Evolutionary conservation across 1,139 yeast genomes (phyloP).

Genomic region (Scheffersomyces lignicola): DNA sequence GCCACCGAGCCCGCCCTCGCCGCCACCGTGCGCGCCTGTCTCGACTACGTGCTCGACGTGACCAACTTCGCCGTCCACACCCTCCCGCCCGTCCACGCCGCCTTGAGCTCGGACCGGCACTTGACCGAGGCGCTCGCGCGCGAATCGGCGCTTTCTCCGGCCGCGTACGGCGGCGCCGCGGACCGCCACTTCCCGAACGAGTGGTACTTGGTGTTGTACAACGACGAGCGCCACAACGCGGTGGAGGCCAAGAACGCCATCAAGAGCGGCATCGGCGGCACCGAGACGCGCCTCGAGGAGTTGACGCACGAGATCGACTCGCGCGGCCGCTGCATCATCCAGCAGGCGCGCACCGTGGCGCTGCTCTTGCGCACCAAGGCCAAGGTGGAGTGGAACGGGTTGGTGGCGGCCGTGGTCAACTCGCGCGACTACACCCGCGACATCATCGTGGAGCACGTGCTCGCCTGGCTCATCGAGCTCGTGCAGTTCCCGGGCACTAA

Average conservation of each 20-base stretch:
- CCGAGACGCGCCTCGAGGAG: constrained; percentile 25
- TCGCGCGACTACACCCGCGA: constrained; percentile 52
- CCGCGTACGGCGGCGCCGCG: constrained; percentile 27
- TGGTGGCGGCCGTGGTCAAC: constrained; percentile 55
- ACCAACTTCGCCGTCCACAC: constrained; percentile 35
- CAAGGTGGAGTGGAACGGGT: constrained; percentile 47
- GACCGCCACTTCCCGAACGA: constrained; percentile 26
- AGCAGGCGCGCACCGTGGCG: constrained; percentile 16
- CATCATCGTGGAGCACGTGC: constrained; percentile 38
- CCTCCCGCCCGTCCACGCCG: constrained; percentile 35
- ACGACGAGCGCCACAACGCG: constrained; percentile 69
- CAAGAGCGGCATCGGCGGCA: constrained; percentile 31
- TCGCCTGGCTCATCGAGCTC: constrained; percentile 53
- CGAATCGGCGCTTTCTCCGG: constrained; percentile 27
- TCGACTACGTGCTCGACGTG: constrained; percentile 53
- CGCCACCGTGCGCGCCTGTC: constrained; percentile 33
- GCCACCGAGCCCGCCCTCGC: constrained; percentile 17
- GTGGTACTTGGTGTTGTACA: constrained; percentile 62
- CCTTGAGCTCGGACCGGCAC: constrained; percentile 22
- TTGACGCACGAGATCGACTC: constrained; percentile 37
- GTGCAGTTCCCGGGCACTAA: constrained; percentile 25
- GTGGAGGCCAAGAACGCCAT: constrained; percentile 46
- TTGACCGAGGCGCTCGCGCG: constrained; percentile 28
- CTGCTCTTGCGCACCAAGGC: constrained; percentile 25
- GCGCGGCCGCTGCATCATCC: constrained; percentile 31